Evolutionary conservation across 1,139 yeast genomes (phyloP).

Genomic region (Suhomyces choctaworum): DNA sequence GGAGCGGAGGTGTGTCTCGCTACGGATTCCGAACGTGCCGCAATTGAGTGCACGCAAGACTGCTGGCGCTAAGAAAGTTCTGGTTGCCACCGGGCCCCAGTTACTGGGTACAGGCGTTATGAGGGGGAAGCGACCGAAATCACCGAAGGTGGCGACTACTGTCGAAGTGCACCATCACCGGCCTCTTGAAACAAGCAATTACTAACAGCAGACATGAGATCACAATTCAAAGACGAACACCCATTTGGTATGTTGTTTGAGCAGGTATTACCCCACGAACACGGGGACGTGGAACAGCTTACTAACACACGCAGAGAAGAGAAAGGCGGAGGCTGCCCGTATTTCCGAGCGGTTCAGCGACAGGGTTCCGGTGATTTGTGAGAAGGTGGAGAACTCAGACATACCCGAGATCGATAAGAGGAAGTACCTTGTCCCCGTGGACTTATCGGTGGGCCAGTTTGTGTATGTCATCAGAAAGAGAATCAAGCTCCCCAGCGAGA

Average conservation of each 20-base stretch:
- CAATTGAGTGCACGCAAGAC: no score
- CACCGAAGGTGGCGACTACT: no score
- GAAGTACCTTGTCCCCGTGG: slow-evolving; percentile 94
- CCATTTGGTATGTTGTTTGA: slow-evolving; percentile 65
- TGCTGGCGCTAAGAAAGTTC: no score
- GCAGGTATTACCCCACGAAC: no score
- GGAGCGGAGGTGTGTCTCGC: no score
- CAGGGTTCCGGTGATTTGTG: slow-evolving; percentile 96
- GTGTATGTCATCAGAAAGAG: slow-evolving; percentile 96
- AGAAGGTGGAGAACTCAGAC: slow-evolving; percentile 95
- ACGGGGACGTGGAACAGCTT: slow-evolving; percentile 2
- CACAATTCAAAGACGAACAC: slow-evolving; percentile 91
- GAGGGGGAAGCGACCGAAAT: no score
- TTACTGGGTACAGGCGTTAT: no score
- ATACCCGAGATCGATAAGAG: slow-evolving; percentile 96
- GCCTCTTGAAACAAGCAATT: no score
- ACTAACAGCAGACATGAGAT: slow-evolving; percentile 56
- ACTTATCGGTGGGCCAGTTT: slow-evolving; percentile 95
- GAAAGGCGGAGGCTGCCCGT: slow-evolving; percentile 93
- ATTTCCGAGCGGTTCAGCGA: slow-evolving; percentile 87
- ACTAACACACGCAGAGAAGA: slow-evolving; percentile 61
- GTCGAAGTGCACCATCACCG: no score
- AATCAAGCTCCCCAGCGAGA: slow-evolving; percentile 92
- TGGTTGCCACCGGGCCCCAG: no score
- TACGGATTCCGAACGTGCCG: no score